Base-by-base conservation (phyloP, 495 filamentous ascomycete species). In the Lophiostoma macrostomum region DNA sequence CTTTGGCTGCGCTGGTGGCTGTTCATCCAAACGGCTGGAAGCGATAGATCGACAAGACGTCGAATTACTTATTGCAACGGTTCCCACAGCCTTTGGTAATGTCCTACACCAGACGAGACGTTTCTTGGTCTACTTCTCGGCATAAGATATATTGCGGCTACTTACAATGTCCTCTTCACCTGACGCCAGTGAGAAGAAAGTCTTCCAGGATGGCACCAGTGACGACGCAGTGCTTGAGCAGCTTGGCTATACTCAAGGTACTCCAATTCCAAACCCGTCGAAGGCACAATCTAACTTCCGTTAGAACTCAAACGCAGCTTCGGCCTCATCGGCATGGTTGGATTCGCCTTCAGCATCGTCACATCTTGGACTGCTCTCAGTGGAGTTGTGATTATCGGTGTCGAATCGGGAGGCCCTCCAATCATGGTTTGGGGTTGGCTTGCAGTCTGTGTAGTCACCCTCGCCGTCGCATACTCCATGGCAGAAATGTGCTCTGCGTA, bases 361-460 rank as follows among this genome's bases (percentile, higher is more conserved):
- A 79, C 77, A 37, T 72, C 70, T 61, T 81, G 79, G 77, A 76
- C 71, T 8, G 77, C 78, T 12, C 66, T 81, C 12, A 75, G 76
- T 34, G 77, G 78, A 43, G 76, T 78, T 3, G 74, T 83, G 20
- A 77, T 81, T 40, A 69, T 80, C 20, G 79, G 79, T 1, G 73
- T 80, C 27, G 73, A 71, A 22, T 71, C 76, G 20, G 78, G 78
- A 27, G 78, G 79, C 3, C 75, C 79, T 8, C 76, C 78, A 0
- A 76, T 82, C 10, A 80, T 82, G 74, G 67, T 82, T 1, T 80
- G 76, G 57, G 71, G 73, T 36, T 82, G 76, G 70, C 66, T 82
- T 18, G 78, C 69, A 12, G 71, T 80, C 18, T 75, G 74, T 50
- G 32, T 75, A 5, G 49, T 77, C 12, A 74, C 76, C 2, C 55